Evolutionary conservation across 1,139 yeast species (phyloP), one percentile per base, ranked within the genome.

Genomic region (Debaryomyces psychrophilus): DNA sequence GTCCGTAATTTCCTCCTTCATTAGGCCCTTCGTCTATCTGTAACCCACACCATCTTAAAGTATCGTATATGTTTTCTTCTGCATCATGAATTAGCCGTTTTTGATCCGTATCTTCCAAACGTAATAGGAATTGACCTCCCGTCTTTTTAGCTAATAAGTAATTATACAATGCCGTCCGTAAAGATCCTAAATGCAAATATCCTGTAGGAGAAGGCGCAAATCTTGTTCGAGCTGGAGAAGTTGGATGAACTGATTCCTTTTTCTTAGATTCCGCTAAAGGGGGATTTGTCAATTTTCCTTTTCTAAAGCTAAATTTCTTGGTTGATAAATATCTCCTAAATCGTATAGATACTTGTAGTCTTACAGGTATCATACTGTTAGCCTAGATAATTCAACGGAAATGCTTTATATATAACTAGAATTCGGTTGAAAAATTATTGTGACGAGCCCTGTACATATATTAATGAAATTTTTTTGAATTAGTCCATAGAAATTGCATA

Each of bases 201-300:
- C 99, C 99, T 0, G 99, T 93, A 1, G 99, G 99, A 2, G 98
- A 92, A 1, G 99, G 99, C 0, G 99, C 99, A 68, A 93, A 93
- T 54, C 99, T 71, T 1, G 98, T 90, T 52, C 97, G 68, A 0
- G 85, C 96, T 0, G 96, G 95, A 0, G 58, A 41, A 0, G 51
- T 51, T 1, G 85, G 83, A 34, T 79, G 84, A 3, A 70, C 58
- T 17, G 68, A 56, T 33, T 47, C 51, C 22, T 33, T 33, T 8
- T 38, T 38, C 15, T 28, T 38, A n/a, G 33, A 18, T 9, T 26
- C 31, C 14, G 25, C 41, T 20, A 38, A 8, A 12, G 2, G 34
- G 4, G 23, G 8, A 31, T 40, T 37, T 9, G 20, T 8, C 33
- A 23, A 18, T 18, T 49, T 33, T 11, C 15, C 49, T 9, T 46